Base-by-base conservation (phyloP, 1,284 basidiomycete genomes). In the Pisolithus thermaeus region DNA sequence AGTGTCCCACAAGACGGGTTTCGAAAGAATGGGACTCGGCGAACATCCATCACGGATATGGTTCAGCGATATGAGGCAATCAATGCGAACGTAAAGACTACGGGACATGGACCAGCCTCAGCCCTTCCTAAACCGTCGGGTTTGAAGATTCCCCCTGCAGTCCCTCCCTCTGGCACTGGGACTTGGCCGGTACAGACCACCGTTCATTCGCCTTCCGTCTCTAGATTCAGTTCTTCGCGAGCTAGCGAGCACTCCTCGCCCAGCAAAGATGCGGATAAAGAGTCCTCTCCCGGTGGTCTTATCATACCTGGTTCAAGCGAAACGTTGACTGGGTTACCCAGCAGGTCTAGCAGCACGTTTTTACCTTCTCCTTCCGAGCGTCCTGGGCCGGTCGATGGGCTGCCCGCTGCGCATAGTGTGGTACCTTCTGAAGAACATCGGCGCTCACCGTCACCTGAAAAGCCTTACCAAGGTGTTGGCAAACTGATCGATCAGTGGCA, bases 401-500 rank as follows among this genome's bases (percentile, higher is more conserved):
- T 65, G 37, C 64, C 67, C 37, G 46, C 49, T 46, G 42, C 30
- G 12, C 28, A 50, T 18, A 68, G 66, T 51, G 49, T 59, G 18
- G 48, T 62, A 30, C 51, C 62, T 14, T 52, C 64, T n/a, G 66
- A 66, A 20, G 74, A 75, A 32, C 64, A 65, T 14, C 37, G 60
- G 44, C 70, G 76, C 18, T 72, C 83, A 16, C 70, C 83, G 7
- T 85, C 85, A 22, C 84, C 86, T 7, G 88, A 91, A n/a, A 61
- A 76, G 76, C 83, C 86, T 38, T 91, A 84, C 64, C 83, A 82
- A 61, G 88, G 89, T 43, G 89, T 91, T 43, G 84, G 87, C 36
- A 85, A 77, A 67, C 74, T 91, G 40, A 91, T 91, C 58, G 84
- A 89, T 62, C 80, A 90, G 61, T 91, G 88, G 89, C 86, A 91